These are phyloP conservation scores for Leucocoprinus leucothites DNA, from an alignment of 768 basidiomycete species.

Conservation along the genomic window DNA sequence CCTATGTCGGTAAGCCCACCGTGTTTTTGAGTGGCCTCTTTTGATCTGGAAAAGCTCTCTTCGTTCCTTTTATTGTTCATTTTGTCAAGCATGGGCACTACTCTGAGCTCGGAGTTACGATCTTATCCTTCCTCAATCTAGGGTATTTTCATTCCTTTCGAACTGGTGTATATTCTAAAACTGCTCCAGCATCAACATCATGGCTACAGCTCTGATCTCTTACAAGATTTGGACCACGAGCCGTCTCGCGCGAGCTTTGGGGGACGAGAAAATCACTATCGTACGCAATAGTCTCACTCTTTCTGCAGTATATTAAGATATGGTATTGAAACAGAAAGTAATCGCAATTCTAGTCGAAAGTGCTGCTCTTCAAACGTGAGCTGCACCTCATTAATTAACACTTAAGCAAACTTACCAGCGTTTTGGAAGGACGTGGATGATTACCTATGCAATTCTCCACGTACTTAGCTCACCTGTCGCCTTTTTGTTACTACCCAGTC, in stretches of 20 bases:
- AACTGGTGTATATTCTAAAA: no score
- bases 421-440: background rate
- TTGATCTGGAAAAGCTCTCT: background rate
- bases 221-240: conserved; percentile 3
- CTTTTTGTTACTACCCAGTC: background rate
- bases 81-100: background rate
- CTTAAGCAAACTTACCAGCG: background rate
- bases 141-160: background rate
- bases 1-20: background rate
- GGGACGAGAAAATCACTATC: background rate
- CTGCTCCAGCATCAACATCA: no score
- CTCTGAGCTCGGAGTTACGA: background rate
- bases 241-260: background rate
- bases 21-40: background rate
- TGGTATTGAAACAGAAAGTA: background rate
- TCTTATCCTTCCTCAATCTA: background rate
- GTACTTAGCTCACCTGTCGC: background rate
- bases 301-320: background rate
- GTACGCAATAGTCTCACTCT: background rate
- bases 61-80: background rate
- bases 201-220: background rate
- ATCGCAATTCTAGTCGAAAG: conserved; percentile 4
- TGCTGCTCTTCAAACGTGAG: conserved; percentile 4
- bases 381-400: background rate
- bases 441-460: background rate